Evolutionary conservation across 2,329 filamentous ascomycete species (phyloP).

Genomic region (Cryphonectria parasitica): DNA sequence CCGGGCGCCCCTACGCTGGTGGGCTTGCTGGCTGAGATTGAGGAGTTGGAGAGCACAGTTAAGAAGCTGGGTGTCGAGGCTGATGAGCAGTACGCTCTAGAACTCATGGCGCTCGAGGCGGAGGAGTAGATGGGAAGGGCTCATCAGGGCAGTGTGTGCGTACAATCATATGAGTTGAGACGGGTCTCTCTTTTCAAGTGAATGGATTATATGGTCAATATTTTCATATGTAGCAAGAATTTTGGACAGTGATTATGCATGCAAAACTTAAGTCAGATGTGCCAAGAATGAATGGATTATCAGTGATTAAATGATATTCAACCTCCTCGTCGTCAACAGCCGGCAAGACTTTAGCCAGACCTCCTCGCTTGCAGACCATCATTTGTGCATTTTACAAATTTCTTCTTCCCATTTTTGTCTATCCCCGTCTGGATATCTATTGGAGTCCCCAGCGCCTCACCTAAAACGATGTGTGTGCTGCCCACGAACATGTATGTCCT

Average conservation of each 20-base stretch:
- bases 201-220: background rate
- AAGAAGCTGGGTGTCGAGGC: constrained; percentile 47
- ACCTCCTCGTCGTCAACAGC: background rate
- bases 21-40: constrained; percentile 38
- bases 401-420: constrained; percentile 16
- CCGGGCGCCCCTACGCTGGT: constrained; percentile 36
- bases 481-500: background rate
- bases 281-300: background rate
- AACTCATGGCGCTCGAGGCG: constrained; percentile 40
- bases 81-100: constrained; percentile 52
- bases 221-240: background rate
- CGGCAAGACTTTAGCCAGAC: background rate
- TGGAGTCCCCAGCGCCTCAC: background rate
- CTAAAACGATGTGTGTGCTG: background rate
- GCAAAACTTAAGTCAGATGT: background rate
- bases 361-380: background rate
- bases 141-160: background rate
- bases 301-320: background rate
- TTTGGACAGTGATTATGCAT: background rate
- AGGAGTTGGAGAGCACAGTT: constrained; percentile 44
- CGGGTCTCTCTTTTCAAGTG: background rate
- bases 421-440: constrained; percentile 1
- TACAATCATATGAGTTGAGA: background rate
- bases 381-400: background rate
- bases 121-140: constrained; percentile 25